phyloP scores from a whole-genome alignment of 73 alveolate species.

The Paramecium tetraurelia region DNA sequence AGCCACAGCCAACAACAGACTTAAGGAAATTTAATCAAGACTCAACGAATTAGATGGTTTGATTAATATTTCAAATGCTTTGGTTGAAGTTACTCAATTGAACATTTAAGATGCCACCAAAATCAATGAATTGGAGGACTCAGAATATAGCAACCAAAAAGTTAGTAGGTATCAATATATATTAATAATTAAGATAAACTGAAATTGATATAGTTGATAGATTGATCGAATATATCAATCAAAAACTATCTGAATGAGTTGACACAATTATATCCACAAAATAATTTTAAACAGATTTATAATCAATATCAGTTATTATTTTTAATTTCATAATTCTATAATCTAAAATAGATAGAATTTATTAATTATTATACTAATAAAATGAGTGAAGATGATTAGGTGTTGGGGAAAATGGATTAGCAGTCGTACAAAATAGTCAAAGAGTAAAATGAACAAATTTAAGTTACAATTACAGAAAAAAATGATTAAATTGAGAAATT shows the following conservation, averaged over 20 bases:
- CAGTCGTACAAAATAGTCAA: too few species aligned
- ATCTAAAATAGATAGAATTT: too few species aligned
- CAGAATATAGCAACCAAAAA: constrained; percentile 4
- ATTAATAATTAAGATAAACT: neutral
- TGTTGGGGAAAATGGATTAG: too few species aligned
- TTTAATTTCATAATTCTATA: neutral
- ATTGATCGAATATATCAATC: constrained; percentile 21
- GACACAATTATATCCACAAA: neutral
- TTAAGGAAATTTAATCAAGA: constrained; percentile 39
- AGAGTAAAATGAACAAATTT: too few species aligned
- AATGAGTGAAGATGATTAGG: too few species aligned
- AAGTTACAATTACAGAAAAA: too few species aligned
- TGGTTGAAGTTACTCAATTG: constrained; percentile 33
- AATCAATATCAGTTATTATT: neutral
- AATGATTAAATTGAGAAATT: neutral
- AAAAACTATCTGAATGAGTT: constrained; percentile 43
- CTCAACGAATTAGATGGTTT: constrained; percentile 46
- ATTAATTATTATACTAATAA: too few species aligned
- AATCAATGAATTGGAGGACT: neutral
- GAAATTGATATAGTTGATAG: constrained; percentile 45
- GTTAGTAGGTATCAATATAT: constrained; percentile 1
- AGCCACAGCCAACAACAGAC: constrained; percentile 40
- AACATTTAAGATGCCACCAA: constrained; percentile 5
- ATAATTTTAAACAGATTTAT: neutral
- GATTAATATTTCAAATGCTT: constrained; percentile 33